phyloP scores from a whole-genome alignment of 257 asterid genomes.

The Penstemon barbatus region DNA sequence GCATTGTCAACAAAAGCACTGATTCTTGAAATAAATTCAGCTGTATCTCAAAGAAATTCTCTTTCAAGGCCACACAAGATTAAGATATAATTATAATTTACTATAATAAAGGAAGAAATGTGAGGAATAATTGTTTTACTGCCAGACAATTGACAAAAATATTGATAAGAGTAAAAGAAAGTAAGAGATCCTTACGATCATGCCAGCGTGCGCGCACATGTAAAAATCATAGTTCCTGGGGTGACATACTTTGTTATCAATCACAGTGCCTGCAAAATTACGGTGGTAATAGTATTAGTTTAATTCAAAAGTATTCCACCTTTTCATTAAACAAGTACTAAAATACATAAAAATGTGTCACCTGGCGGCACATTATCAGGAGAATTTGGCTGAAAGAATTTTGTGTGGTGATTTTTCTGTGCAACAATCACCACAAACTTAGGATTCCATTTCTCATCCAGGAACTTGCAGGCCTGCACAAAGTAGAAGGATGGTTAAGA shows the following conservation, averaged over 20 bases:
- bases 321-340: background rate
- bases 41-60: too few relatives aligned
- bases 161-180: background rate
- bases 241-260: slow-evolving; percentile 81
- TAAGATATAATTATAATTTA: background rate
- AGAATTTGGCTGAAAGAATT: slow-evolving; percentile 71
- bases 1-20: background rate
- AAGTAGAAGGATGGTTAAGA: background rate
- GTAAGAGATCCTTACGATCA: slow-evolving; percentile 57
- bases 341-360: slow-evolving; percentile 19
- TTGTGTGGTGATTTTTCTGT: slow-evolving; percentile 92
- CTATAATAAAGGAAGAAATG: too few relatives aligned
- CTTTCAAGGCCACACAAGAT: too few relatives aligned
- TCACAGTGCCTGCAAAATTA: slow-evolving; percentile 70
- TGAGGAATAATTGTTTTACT: too few relatives aligned
- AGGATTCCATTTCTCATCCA: slow-evolving; percentile 79
- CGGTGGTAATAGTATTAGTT: background rate
- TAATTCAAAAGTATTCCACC: background rate
- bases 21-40: too few relatives aligned
- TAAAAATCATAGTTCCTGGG: slow-evolving; percentile 90
- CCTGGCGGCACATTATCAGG: slow-evolving; percentile 96
- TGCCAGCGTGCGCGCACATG: slow-evolving; percentile 92
- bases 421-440: slow-evolving; percentile 84
- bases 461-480: slow-evolving; percentile 75
- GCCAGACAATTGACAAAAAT: background rate